Percentiles rank a stretch among this genome's conserved stretches.
Evolutionary conservation across 2,329 filamentous ascomycete species (phyloP).

Genomic region (Dactylellina haptotyla): DNA sequence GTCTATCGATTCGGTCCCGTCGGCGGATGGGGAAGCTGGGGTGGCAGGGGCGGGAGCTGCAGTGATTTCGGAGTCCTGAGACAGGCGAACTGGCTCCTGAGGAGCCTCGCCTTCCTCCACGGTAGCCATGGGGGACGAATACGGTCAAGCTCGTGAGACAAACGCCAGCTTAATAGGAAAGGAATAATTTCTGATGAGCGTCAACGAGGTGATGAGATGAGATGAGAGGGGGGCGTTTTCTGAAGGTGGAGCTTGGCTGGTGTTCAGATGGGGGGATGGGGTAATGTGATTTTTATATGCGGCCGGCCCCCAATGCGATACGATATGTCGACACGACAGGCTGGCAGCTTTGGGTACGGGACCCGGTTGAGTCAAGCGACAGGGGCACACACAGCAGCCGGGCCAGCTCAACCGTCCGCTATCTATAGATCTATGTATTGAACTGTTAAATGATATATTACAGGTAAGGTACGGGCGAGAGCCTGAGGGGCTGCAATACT

Average conservation of each 20-base stretch:
- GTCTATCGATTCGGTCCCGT: conserved; percentile 35
- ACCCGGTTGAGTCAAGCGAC: conserved; percentile 5
- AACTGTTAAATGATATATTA: no score
- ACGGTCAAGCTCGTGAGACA: no score
- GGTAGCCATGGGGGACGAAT: conserved; percentile 22
- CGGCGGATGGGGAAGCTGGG: conserved; percentile 29
- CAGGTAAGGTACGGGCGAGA: no score
- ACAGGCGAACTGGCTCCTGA: conserved; percentile 18
- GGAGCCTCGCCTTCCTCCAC: conserved; percentile 23
- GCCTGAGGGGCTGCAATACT: no score
- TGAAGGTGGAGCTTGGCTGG: background rate
- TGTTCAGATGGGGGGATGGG: background rate
- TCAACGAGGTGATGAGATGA: no score
- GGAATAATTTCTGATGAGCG: no score
- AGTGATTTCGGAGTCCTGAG: conserved; percentile 43
- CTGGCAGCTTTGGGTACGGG: conserved; percentile 27
- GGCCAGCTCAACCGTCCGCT: background rate
- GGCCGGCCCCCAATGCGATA: background rate
- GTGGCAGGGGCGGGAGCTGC: conserved; percentile 32
- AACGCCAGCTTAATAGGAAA: no score
- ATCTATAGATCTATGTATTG: no score
- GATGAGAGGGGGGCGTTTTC: no score
- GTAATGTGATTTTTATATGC: background rate
- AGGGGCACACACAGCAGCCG: background rate
- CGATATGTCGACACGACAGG: background rate